Conservation (phyloP, 2,329 filamentous ascomycete species). For the Fusarium algeriense region DNA sequence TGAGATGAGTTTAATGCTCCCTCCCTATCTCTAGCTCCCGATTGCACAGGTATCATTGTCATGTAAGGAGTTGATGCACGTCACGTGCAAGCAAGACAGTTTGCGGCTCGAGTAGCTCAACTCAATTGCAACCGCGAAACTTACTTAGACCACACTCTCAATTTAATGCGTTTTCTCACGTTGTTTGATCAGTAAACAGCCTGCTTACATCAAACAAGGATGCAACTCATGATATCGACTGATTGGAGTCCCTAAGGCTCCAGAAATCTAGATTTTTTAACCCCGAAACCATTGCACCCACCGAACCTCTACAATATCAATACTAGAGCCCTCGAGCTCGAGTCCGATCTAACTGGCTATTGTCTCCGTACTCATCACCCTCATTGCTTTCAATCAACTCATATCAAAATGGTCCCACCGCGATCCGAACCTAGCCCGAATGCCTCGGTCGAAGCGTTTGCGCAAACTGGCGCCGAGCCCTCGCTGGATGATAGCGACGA, state of each 20-base stretch:
- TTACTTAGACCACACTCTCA: not conserved
- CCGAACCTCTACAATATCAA: not conserved
- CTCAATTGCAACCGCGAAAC: not conserved
- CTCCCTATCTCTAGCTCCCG: not conserved
- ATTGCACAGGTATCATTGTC: not conserved
- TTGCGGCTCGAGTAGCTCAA: conserved; percentile 1
- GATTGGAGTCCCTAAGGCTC: conserved; percentile 24
- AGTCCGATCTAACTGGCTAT: not conserved
- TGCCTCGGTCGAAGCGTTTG: conserved; percentile 52
- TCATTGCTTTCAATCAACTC: conserved; percentile 3
- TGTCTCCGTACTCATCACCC: not conserved
- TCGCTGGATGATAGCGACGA: conserved; percentile 53
- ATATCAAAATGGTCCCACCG: conserved; percentile 42
- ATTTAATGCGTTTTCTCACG: not conserved
- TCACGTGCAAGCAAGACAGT: conserved; percentile 40
- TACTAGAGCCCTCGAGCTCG: not conserved
- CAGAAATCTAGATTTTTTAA: not conserved
- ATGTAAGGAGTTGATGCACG: conserved; percentile 27
- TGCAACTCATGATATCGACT: conserved; percentile 24
- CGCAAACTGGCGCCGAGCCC: conserved; percentile 56
- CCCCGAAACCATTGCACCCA: conserved; percentile 4
- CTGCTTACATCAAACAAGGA: conserved; percentile 16
- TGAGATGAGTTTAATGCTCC: not conserved
- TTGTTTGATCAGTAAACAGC: not conserved
- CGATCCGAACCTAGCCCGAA: conserved; percentile 35